A percentile compares a stretch with the other conserved stretches of the same genome.
These are phyloP conservation scores for Handroanthus guayacan DNA, from an alignment of 257 asterid species.

Conservation along the genomic window DNA sequence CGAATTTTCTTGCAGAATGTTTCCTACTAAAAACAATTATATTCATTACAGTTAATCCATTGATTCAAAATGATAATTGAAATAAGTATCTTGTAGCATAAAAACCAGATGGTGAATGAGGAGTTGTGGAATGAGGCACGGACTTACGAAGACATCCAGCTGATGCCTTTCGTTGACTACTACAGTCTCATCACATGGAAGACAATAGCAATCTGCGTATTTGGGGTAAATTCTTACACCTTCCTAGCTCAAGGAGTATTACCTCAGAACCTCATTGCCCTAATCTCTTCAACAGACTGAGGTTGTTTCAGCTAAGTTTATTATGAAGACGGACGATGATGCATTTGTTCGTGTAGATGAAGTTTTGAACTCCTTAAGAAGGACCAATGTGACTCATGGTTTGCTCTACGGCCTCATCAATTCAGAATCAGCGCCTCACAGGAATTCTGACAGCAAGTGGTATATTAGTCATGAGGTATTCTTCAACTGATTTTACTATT, in stretches of 20 bases:
- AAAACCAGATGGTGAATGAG: slow-evolving; percentile 95
- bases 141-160: slow-evolving; percentile 84
- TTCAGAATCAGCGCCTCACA: slow-evolving; percentile 83
- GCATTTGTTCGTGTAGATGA: slow-evolving; percentile 98
- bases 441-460: slow-evolving; percentile 95
- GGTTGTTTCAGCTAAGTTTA: slow-evolving; percentile 76
- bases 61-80: slow-evolving; percentile 14
- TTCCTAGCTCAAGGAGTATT: slow-evolving; percentile 40
- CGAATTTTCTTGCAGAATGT: not conserved
- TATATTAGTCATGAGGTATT: slow-evolving; percentile 89
- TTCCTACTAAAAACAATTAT: not conserved
- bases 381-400: slow-evolving; percentile 61
- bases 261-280: slow-evolving; percentile 46
- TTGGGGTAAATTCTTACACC: slow-evolving; percentile 78
- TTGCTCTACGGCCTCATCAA: slow-evolving; percentile 94
- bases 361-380: slow-evolving; percentile 66
- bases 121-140: slow-evolving; percentile 96
- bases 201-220: slow-evolving; percentile 86
- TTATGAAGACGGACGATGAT: slow-evolving; percentile 99
- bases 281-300: slow-evolving; percentile 78
- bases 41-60: not conserved
- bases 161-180: slow-evolving; percentile 97
- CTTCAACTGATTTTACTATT: slow-evolving; percentile 26
- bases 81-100: slow-evolving; percentile 67
- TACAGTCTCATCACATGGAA: slow-evolving; percentile 95